These are phyloP conservation scores for Carex pumila DNA, from an alignment of 176 grass and related monocot genomes.

Conservation along the genomic window DNA sequence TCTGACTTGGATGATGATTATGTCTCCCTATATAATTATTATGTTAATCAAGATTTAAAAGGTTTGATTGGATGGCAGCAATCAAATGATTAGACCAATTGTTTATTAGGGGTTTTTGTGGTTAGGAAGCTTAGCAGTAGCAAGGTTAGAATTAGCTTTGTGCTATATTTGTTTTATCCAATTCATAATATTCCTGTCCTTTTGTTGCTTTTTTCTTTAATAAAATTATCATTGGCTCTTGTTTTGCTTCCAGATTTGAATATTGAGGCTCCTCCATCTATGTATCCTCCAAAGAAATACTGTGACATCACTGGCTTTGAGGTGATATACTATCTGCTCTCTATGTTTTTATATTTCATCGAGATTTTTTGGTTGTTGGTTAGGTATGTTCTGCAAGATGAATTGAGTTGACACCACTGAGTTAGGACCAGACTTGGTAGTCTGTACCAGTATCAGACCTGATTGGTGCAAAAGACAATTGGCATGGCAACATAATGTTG, in stretches of 20 bases:
- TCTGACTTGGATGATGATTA: neutral
- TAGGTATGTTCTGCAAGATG: neutral
- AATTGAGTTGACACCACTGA: neutral
- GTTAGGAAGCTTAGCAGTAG: neutral
- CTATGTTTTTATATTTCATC: neutral
- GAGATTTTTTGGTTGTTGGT: neutral
- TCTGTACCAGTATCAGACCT: neutral
- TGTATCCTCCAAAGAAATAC: constrained; percentile 92
- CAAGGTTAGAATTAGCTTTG: neutral
- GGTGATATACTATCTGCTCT: constrained; percentile 37
- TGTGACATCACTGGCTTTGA: constrained; percentile 96
- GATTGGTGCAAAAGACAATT: neutral
- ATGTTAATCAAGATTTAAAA: neutral
- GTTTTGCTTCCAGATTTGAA: constrained; percentile 55
- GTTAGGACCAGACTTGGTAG: neutral
- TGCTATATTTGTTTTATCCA: neutral
- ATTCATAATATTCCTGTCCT: neutral
- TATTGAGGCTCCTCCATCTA: constrained; percentile 84
- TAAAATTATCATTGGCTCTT: neutral
- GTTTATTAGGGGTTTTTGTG: neutral
- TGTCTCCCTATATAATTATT: neutral
- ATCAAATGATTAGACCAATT: neutral
- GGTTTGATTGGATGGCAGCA: neutral
- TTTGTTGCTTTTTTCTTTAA: neutral
- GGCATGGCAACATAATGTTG: neutral